These are phyloP conservation scores for Grosmannia huntii DNA, from an alignment of 2,329 filamentous ascomycete genomes.

Conservation along the genomic window DNA sequence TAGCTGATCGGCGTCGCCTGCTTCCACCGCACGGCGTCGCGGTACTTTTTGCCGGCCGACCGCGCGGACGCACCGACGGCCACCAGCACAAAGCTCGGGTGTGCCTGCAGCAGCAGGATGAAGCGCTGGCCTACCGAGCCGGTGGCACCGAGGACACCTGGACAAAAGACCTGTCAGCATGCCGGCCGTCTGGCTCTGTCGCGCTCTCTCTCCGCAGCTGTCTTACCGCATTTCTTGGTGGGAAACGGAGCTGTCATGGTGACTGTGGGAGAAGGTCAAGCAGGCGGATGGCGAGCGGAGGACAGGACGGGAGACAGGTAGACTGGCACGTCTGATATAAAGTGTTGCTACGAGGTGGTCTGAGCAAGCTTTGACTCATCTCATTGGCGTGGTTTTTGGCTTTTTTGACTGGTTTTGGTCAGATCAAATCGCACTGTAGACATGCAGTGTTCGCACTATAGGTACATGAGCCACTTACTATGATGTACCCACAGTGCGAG, in stretches of 20 bases:
- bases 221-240: conserved; percentile 14
- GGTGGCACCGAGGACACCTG: conserved; percentile 75
- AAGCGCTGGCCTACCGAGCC: conserved; percentile 94
- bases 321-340: neutral
- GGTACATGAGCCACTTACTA: too few species aligned
- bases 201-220: too few species aligned
- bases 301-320: neutral
- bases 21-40: conserved; percentile 91
- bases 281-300: neutral
- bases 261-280: neutral
- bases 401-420: neutral
- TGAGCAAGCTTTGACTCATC: neutral
- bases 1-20: conserved; percentile 72
- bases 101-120: conserved; percentile 77
- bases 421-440: too few species aligned
- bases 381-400: neutral
- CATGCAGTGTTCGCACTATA: too few species aligned
- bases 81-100: conserved; percentile 76
- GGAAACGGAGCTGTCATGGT: conserved; percentile 11
- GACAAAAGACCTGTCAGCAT: neutral
- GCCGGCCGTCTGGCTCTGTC: too few species aligned
- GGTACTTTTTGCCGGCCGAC: conserved; percentile 87
- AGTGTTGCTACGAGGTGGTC: neutral
- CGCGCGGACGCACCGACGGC: conserved; percentile 81
- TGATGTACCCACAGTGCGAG: too few species aligned